Base-by-base conservation (phyloP, 352 stramenopile genomes). In the Blastocystis sp. region DNA sequence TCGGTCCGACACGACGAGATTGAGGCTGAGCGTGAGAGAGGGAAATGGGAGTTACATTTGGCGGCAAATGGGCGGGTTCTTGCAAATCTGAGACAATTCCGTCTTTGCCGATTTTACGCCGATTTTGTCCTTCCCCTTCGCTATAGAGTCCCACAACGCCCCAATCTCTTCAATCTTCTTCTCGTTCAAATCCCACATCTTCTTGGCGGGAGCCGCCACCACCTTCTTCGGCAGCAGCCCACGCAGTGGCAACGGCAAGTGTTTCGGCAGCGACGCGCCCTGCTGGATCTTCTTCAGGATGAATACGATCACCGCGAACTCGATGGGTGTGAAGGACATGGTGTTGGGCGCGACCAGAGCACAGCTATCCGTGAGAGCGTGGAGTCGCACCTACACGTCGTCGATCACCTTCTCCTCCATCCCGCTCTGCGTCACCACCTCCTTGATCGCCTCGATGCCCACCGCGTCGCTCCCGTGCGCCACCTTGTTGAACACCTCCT, bases 211-310 rank as follows among this genome's bases (percentile, higher is more conserved):
- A 37, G 31, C 19, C 10, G 51, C 29, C 45, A 55, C 45, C 45
- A 16, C 16, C 45, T 16, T 6, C 45, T 16, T 6, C 13, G 74
- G 74, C n/a, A 85, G 74, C 29, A 85, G 24, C 2, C 13, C 21
- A 2, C 55, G 51, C 2, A 85, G 60, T 10, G 74, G 74, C 2
- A 59, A 69, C n/a, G 74, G 74, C 24, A 85, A 16, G 19, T 63
- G 74, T 29, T 62, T 61, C 29, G 74, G 74, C 21, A 85, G 19
- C n/a, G 74, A 2, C 51, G 66, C 55, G 19, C 74, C 74, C 50
- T 85, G 74, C 60, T 85, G 74, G 35, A 70, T n/a, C 45, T 69
- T 66, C 74, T 85, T 51, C 33, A 85, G 74, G 26, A 85, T 61
- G 51, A 85, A 85, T 24, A 41, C 55, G 35, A 67, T n/a, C 4